A percentile compares a stretch with the other conserved stretches of the same genome.
These are phyloP conservation scores for Zygosaccharomyces bisporus DNA, from an alignment of 805 yeast genomes.

Conservation along the genomic window DNA sequence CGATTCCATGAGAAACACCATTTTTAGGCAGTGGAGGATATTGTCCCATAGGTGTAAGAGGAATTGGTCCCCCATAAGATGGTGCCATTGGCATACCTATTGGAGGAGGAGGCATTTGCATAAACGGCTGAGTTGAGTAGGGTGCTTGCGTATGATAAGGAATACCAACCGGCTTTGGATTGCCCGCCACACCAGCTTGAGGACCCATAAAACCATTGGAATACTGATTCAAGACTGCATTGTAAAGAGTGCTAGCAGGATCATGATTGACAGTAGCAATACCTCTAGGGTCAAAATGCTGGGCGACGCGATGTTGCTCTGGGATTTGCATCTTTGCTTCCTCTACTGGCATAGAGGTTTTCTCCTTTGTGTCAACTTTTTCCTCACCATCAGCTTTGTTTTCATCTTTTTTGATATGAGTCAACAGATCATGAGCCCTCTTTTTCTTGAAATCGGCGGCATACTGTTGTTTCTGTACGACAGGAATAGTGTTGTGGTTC, in stretches of 20 bases:
- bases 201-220: constrained; percentile 10
- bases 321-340: not conserved
- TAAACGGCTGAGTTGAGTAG: constrained; percentile 12
- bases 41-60: constrained; percentile 14
- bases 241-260: constrained; percentile 34
- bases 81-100: constrained; percentile 22
- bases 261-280: constrained; percentile 4
- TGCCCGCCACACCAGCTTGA: constrained; percentile 8
- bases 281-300: not conserved
- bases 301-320: not conserved
- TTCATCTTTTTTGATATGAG: constrained; percentile 40
- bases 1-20: not conserved
- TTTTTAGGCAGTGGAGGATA: constrained; percentile 9
- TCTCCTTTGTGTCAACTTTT: constrained; percentile 1
- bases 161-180: constrained; percentile 23
- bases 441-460: constrained; percentile 31
- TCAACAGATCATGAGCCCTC: constrained; percentile 43
- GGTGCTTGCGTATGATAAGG: constrained; percentile 30
- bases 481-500: constrained; percentile 12
- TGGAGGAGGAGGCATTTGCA: constrained; percentile 15
- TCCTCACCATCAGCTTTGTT: constrained; percentile 3
- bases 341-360: constrained; percentile 3
- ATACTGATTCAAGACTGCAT: constrained; percentile 34
- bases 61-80: constrained; percentile 15
- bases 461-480: constrained; percentile 26